Base-by-base conservation (phyloP, 164 flowering plant species). In the Umbellularia californica region DNA sequence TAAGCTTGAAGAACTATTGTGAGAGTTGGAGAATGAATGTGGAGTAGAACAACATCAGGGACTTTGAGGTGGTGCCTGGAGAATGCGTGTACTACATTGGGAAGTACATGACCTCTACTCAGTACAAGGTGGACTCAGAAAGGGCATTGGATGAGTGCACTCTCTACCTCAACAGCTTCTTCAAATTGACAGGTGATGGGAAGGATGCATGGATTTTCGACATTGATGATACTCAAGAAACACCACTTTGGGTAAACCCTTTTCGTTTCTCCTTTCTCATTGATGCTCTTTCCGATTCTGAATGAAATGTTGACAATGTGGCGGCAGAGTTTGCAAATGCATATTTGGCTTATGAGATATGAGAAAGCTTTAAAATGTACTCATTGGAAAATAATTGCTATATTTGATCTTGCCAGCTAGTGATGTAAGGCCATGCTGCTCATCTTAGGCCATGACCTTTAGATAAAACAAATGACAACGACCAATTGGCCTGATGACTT, bases 21-120 rank as follows among this genome's bases (percentile, higher is more conserved):
- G 97, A 92, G 85, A 84, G 91, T 51, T 92, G 94, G 92, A 88
- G 93, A 74, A 82, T 90, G 65, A 92, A 92, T 80, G 94, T 90
- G 15, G 94, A 92, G 87, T 81, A 90, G 0, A 80, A 92, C 89
- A 92, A 92, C 79, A 87, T 90, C 1, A 75, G 83, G 35, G 88
- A 68, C 9, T 90, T 85, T 58, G 85, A 83, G 2, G 88, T 89
- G 0, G 92, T 92, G 17, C 97, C 97, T 0, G 84, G 87, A 68
- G 95, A 92, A 77, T 92, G 97, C 72, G 81, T 78, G 1, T 80
- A 75, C 17, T 83, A 76, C 83, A 87, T 92, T 41, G 85, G 87
- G 1, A 89, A 88, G 69, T 92, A 92, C 85, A 86, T 90, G 90
- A 85, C 83, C 1, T 88, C 89, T 2, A 83, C 85, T 19, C 97